Evolutionary conservation across 495 filamentous ascomycete genomes (phyloP).

Genomic region (Penicillium mononematosum): DNA sequence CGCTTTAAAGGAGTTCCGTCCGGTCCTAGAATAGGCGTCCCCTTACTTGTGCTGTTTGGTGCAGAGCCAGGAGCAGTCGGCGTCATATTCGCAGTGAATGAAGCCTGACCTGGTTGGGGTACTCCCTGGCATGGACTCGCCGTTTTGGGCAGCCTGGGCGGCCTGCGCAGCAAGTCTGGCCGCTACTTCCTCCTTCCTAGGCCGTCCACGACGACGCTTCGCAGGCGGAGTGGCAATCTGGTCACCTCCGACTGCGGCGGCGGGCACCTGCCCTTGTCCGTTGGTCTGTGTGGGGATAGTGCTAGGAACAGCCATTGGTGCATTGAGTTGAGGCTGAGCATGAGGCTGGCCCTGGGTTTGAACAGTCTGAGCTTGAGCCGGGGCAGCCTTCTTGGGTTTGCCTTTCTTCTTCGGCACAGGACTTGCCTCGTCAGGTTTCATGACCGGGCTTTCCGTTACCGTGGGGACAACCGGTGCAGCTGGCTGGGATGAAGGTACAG

Average conservation of each 20-base stretch:
- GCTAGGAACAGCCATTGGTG: not conserved
- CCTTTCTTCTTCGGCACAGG: constrained; percentile 28
- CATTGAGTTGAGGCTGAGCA: constrained; percentile 2
- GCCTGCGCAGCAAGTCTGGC: constrained; percentile 26
- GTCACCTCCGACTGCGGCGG: constrained; percentile 5
- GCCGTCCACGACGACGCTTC: constrained; percentile 32
- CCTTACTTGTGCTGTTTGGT: constrained; percentile 4
- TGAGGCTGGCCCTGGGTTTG: constrained; percentile 9
- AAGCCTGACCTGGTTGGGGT: constrained; percentile 23
- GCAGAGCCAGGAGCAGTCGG: constrained; percentile 15
- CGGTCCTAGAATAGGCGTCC: constrained; percentile 25
- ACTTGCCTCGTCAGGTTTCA: constrained; percentile 18
- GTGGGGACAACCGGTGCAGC: constrained; percentile 7
- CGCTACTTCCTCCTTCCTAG: constrained; percentile 30
- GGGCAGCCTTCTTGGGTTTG: constrained; percentile 18
- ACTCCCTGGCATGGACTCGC: constrained; percentile 16
- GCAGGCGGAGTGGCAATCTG: constrained; percentile 13
- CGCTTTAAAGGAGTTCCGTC: constrained; percentile 40
- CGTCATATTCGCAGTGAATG: constrained; percentile 28
- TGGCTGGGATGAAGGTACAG: constrained; percentile 7
- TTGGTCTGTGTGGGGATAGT: constrained; percentile 16
- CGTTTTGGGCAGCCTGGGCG: constrained; percentile 20
- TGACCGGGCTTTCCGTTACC: constrained; percentile 1
- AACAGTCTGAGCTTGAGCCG: constrained; percentile 13
- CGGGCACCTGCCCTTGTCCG: constrained; percentile 16